A percentile compares a stretch with the other conserved stretches of the same genome.
Conservation (phyloP, 2,329 filamentous ascomycete species). For the Penicillium sp. region DNA sequence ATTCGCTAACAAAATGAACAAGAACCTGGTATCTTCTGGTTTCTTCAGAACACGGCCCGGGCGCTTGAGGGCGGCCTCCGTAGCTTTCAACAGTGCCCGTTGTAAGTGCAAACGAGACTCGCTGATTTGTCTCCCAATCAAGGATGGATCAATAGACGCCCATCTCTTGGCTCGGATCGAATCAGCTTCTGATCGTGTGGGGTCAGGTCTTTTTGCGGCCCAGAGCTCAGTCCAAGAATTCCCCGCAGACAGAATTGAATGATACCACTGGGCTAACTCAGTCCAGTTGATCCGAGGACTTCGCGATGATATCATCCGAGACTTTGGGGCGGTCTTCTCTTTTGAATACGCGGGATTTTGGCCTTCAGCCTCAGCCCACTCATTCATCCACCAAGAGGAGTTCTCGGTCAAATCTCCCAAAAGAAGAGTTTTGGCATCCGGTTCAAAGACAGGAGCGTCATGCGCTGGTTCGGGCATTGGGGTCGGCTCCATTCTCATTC, state of each 20-base stretch:
- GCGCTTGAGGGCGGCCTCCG: slow-evolving; percentile 75
- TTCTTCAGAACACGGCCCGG: slow-evolving; percentile 68
- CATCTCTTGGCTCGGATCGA: slow-evolving; percentile 29
- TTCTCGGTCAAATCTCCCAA: slow-evolving; percentile 78
- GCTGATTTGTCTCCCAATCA: slow-evolving; percentile 54
- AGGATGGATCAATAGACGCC: slow-evolving; percentile 45
- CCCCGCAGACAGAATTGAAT: slow-evolving; percentile 66
- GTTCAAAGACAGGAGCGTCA: slow-evolving; percentile 54
- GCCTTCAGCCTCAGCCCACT: slow-evolving; percentile 44
- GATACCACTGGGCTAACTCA: slow-evolving; percentile 72
- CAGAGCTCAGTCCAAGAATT: slow-evolving; percentile 64
- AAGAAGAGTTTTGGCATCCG: slow-evolving; percentile 73
- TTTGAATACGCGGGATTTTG: slow-evolving; percentile 33
- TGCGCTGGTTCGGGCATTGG: slow-evolving; percentile 29
- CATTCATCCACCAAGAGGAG: slow-evolving; percentile 76
- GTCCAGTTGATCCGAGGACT: slow-evolving; percentile 75
- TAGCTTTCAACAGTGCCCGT: slow-evolving; percentile 70
- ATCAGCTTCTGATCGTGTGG: slow-evolving; percentile 28
- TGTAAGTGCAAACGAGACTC: slow-evolving; percentile 70
- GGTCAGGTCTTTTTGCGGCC: slow-evolving; percentile 50
- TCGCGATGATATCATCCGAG: slow-evolving; percentile 52
- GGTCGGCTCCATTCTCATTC: slow-evolving; percentile 32
- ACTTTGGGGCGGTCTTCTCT: slow-evolving; percentile 32
- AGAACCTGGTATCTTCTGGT: slow-evolving; percentile 71
- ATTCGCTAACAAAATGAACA: slow-evolving; percentile 76